Percentiles rank a stretch among this genome's conserved stretches.
Evolutionary conservation across 169 alveolate species (phyloP).

Genomic region (Cyclospora cayetanensis): DNA sequence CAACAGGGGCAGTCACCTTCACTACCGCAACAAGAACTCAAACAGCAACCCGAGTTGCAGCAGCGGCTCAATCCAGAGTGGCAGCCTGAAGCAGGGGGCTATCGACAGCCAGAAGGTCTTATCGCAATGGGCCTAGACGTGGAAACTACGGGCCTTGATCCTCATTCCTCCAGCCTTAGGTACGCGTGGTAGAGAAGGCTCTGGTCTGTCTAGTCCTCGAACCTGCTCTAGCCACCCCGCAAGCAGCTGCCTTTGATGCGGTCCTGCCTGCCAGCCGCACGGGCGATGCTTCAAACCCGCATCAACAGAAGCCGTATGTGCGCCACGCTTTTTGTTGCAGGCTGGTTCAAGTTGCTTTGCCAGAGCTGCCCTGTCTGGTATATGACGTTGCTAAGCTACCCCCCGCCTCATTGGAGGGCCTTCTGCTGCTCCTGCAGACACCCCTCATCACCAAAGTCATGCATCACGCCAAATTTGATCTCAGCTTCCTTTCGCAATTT

Average conservation of each 20-base stretch:
- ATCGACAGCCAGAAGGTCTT: background rate
- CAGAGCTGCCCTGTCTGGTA: slow-evolving; percentile 60
- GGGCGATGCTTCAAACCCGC: too few relatives aligned
- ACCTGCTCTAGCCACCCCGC: too few relatives aligned
- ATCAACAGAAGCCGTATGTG: slow-evolving; percentile 3
- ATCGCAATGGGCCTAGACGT: slow-evolving; percentile 77
- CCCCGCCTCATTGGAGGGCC: background rate
- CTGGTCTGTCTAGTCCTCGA: too few relatives aligned
- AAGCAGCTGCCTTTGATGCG: too few relatives aligned
- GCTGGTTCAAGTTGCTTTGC: slow-evolving; percentile 66
- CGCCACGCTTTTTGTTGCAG: background rate
- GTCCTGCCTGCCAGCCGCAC: too few relatives aligned
- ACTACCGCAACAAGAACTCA: slow-evolving; percentile 16
- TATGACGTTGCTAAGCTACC: slow-evolving; percentile 42
- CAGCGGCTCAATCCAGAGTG: slow-evolving; percentile 12
- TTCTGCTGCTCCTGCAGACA: slow-evolving; percentile 68
- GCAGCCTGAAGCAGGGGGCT: slow-evolving; percentile 27
- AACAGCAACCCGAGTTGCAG: slow-evolving; percentile 56
- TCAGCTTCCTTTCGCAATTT: slow-evolving; percentile 76
- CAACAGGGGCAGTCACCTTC: slow-evolving; percentile 70
- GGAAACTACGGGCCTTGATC: slow-evolving; percentile 89
- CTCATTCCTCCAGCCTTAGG: slow-evolving; percentile 77
- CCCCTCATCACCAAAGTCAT: slow-evolving; percentile 78
- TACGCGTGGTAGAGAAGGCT: slow-evolving; percentile 76
- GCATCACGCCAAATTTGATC: slow-evolving; percentile 88